A percentile compares a stretch with the other conserved stretches of the same genome.
phyloP scores from a whole-genome alignment of 768 basidiomycete species.

The Fomitopsis serialis region DNA sequence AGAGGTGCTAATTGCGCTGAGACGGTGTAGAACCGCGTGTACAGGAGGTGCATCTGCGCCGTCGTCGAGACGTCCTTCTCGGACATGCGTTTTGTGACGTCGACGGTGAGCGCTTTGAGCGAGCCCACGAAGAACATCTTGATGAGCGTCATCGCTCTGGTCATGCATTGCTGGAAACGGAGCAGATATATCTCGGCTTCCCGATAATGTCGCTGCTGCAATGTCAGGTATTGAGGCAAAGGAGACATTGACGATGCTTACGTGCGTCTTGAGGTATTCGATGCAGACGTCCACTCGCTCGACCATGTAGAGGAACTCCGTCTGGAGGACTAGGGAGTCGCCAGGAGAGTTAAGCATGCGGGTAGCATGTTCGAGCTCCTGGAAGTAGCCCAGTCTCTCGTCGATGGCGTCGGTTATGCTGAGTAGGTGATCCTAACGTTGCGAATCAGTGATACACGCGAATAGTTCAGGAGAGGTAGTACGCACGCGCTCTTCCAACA shows the following conservation, averaged over 20 bases:
- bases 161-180: constrained; percentile 97
- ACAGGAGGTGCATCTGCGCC: constrained; percentile 80
- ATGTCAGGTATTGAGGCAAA: not conserved
- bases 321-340: constrained; percentile 83
- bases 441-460: not conserved
- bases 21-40: constrained; percentile 79
- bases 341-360: constrained; percentile 93
- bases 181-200: constrained; percentile 95
- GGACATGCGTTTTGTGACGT: constrained; percentile 67
- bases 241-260: constrained; percentile 33
- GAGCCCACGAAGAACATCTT: constrained; percentile 94
- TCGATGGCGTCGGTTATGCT: constrained; percentile 81
- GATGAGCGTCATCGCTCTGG: constrained; percentile 95
- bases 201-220: constrained; percentile 72
- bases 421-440: constrained; percentile 63
- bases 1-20: constrained; percentile 71
- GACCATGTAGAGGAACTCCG: constrained; percentile 94
- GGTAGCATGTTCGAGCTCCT: constrained; percentile 89
- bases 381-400: constrained; percentile 83
- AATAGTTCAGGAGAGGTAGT: no score
- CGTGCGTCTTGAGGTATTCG: constrained; percentile 82
- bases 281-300: constrained; percentile 94
- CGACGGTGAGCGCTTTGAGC: constrained; percentile 69
- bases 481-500: constrained; percentile 85
- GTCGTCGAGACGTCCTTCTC: constrained; percentile 83